A percentile compares a stretch with the other conserved stretches of the same genome.
phyloP scores from a whole-genome alignment of 2,329 filamentous ascomycete genomes.

The Botrytis paeoniae region DNA sequence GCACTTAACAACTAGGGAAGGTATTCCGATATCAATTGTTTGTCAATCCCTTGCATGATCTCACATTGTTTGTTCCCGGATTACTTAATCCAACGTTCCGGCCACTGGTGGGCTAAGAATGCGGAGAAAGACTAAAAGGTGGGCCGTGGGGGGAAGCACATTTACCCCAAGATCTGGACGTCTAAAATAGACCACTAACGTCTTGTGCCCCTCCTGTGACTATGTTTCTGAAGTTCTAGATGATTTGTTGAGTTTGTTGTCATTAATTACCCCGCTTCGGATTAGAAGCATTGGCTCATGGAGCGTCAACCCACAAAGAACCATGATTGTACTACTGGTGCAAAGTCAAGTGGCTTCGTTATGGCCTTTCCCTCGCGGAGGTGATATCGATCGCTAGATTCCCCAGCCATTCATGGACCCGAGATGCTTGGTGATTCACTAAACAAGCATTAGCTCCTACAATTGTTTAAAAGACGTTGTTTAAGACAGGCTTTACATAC shows the following conservation, averaged over 20 bases:
- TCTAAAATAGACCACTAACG: neutral
- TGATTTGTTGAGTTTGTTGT: neutral
- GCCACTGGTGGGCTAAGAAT: too few species aligned
- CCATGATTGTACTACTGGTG: neutral
- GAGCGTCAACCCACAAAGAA: neutral
- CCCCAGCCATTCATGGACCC: neutral
- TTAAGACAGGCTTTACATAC: neutral
- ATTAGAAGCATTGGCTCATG: neutral
- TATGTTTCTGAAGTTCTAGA: neutral
- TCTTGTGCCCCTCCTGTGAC: neutral
- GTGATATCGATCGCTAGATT: neutral
- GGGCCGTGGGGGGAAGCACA: neutral
- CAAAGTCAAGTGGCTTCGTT: neutral
- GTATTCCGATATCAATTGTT: neutral
- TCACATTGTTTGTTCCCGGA: neutral
- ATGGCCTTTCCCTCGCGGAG: neutral
- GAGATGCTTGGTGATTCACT: neutral
- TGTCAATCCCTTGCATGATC: neutral
- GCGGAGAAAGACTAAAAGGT: constrained; percentile 4
- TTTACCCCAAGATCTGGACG: neutral
- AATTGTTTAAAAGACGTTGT: neutral
- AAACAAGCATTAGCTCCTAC: neutral
- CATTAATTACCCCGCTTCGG: constrained; percentile 2
- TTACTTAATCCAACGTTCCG: constrained; percentile 1
- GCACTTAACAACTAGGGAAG: neutral